Conservation (phyloP, 352 stramenopile genomes). For the Paralagenidium karlingii region DNA sequence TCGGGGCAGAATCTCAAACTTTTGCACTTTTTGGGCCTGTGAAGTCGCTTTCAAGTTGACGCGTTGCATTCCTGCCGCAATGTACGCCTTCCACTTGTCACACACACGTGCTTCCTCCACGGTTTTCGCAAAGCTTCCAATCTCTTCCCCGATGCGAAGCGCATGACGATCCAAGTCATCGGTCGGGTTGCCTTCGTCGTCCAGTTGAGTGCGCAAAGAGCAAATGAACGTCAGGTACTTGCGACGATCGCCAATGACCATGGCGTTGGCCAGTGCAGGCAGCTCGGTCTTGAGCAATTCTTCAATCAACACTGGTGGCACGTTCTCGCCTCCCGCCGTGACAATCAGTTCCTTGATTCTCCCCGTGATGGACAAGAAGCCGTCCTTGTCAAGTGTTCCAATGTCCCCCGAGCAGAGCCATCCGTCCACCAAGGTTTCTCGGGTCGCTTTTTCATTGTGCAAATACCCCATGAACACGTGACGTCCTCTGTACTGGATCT, state of each 20-base stretch:
- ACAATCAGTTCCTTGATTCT: conserved; percentile 93
- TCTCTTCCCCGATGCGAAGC: conserved; percentile 39
- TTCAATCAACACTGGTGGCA: conserved; percentile 82
- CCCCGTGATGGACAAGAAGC: conserved; percentile 86
- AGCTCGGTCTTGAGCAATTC: conserved; percentile 78
- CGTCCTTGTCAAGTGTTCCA: conserved; percentile 60
- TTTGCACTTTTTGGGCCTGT: conserved; percentile 49
- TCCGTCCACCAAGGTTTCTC: conserved; percentile 63
- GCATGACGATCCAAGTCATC: conserved; percentile 64
- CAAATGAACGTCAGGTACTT: conserved; percentile 86
- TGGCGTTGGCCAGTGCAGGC: conserved; percentile 67
- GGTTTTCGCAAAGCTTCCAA: conserved; percentile 53
- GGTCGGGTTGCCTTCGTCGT: conserved; percentile 38
- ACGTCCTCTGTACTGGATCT: conserved; percentile 53
- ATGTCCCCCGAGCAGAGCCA: conserved; percentile 89
- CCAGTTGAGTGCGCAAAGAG: conserved; percentile 57
- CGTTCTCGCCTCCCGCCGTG: conserved; percentile 87
- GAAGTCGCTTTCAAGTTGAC: conserved; percentile 47
- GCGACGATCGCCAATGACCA: conserved; percentile 85
- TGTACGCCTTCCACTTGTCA: conserved; percentile 59
- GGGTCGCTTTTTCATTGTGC: conserved; percentile 34
- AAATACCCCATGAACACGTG: conserved; percentile 73
- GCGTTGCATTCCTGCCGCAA: conserved; percentile 54
- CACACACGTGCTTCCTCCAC: conserved; percentile 56
- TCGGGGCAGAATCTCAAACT: conserved; percentile 57